Evolutionary conservation across 2,329 filamentous ascomycete species (phyloP), one percentile per base, ranked within the genome.

Genomic region (Orbilia javanica): DNA sequence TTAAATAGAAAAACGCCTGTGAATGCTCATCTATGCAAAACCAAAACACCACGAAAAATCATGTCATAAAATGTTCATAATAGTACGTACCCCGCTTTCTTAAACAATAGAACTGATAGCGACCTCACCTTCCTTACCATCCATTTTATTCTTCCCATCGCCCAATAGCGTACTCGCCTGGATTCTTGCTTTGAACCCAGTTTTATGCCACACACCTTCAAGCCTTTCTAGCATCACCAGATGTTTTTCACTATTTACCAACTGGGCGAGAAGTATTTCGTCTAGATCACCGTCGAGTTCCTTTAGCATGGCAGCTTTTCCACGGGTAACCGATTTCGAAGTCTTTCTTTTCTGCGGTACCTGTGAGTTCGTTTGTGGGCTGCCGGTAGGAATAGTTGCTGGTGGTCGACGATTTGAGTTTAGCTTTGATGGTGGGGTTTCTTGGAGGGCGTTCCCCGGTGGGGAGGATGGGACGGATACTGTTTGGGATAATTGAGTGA

Each of bases 161-260:
- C 42, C 55, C n/a, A 76, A 50, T 13, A 76, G 3, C 5, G 50
- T 42, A 13, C 57, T 66, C 1, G 74, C 34, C 29, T 44, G 70
- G 13, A 78, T 29, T 39, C 62, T 66, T 10, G 62, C 15, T 1
- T 29, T 69, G 22, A 78, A 68, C 4, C 74, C 74, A 22, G 53
- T 39, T 20, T 39, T 72, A 5, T 27, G 31, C 74, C 74, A 78
- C 3, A 68, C 39, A 18, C 44, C 64, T 39, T 78, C 74, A 20
- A 78, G 62, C 31, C 25, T 78, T n/a, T 78, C 67, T n/a, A 78
- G 60, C 62, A 78, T 78, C 31, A 42, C 66, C 57, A 78, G 25
- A 53, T 78, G 74, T 25, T 64, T 64, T n/a, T 78, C 74, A 22
- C 74, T 78, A 46, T 72, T 68, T 29, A 78, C 42, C 67, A 78